A percentile compares a stretch with the other conserved stretches of the same genome.
phyloP scores from a whole-genome alignment of 495 filamentous ascomycete species.

The Aspergillus leporis region DNA sequence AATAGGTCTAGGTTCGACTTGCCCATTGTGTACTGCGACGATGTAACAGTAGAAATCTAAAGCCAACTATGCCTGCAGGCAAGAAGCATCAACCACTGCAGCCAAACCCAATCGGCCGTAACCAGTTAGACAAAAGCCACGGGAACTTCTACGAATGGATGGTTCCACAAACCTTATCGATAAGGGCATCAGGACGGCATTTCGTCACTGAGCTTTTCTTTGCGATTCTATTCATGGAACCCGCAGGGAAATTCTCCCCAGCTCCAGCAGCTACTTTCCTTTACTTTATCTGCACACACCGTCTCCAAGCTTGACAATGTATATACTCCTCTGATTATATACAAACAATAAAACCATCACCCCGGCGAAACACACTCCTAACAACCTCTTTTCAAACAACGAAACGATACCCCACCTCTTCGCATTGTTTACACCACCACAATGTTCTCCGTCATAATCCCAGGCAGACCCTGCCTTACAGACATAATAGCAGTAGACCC shows the following conservation, averaged over 20 bases:
- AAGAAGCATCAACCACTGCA: background rate
- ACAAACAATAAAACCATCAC: too few species aligned
- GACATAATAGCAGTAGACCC: conserved; percentile 55
- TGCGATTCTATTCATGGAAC: conserved; percentile 28
- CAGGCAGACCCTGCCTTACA: conserved; percentile 60
- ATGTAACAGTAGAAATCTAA: background rate
- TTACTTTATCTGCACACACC: background rate
- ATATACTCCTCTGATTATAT: background rate
- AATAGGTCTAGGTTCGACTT: conserved; percentile 58
- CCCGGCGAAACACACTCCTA: background rate
- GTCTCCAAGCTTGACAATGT: conserved; percentile 1
- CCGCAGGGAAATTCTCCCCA: conserved; percentile 17
- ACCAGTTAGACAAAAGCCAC: background rate
- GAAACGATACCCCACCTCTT: background rate
- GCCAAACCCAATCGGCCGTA: background rate
- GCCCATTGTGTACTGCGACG: conserved; percentile 28
- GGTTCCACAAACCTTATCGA: conserved; percentile 27
- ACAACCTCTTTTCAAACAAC: background rate
- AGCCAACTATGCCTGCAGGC: background rate
- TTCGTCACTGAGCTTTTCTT: conserved; percentile 29
- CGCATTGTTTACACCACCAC: conserved; percentile 12
- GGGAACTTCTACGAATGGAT: too few species aligned
- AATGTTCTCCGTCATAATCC: conserved; percentile 61
- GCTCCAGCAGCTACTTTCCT: conserved; percentile 1
- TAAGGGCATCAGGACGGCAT: conserved; percentile 24